Evolutionary conservation across 1,139 yeast genomes (phyloP), one percentile per base, ranked within the genome.

Genomic region (Hyphopichia khmerensis): DNA sequence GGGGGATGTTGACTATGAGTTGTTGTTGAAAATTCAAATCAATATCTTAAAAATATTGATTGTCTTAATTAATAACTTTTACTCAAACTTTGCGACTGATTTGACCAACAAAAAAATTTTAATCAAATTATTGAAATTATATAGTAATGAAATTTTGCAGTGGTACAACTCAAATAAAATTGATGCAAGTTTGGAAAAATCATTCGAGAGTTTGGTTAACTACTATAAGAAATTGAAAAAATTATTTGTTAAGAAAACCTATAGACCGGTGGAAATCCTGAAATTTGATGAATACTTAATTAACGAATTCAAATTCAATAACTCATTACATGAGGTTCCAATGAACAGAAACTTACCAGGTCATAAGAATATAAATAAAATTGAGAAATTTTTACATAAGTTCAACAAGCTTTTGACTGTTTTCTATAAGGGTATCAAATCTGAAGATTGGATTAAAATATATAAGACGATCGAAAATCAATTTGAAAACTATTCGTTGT

Each of bases 31-130:
- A 57, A 87, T 90, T 42, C 96, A 90, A 56, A 76, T 86, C 42
- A 95, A 95, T 40, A 82, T 90, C 35, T 69, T 90, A 48, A 95
- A 88, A 57, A 88, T 90, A 1, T 69, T 89, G 45, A 78, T 82
- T 40, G 77, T 84, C 33, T 75, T 95, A 64, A 79, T 89, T 19
- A 77, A 80, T 40, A 84, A 85, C 50, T 87, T 87, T 56, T 89
- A 85, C 58, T 65, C 79, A 31, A 95, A 87, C 58, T 87, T 91
- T 56, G 76, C 86, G 5, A 85, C 84, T 57, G 88, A 87, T 51
- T 59, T 84, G 48, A 64, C 67, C 15, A 82, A 84, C 51, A 82
- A 86, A 51, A 71, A 72, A 24, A 71, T 78, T 10, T 77, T 89
- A 57, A 77, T 87, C 46, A 84, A 83, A 49, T 69, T 90, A 43